Base-by-base conservation (phyloP, 495 filamentous ascomycete genomes). In the Cercophora samala region DNA sequence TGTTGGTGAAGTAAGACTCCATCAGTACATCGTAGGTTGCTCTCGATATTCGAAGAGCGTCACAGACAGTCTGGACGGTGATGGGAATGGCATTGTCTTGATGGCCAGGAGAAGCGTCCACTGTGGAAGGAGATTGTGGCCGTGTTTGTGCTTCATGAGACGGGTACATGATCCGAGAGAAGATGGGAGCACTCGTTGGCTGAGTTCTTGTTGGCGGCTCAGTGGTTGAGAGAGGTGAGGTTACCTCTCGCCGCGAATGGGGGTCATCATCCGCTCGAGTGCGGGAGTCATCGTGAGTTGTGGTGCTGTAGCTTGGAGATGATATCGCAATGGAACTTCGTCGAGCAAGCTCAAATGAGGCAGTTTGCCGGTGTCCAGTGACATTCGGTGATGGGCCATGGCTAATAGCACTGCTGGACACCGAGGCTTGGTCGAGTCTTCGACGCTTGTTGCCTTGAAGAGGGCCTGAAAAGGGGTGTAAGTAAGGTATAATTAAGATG, bases 1-100 rank as follows among this genome's bases (percentile, higher is more conserved):
- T 75, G 52, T 75, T 74, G 22, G 55, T 53, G 64, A 77, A 77
- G 65, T 75, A 77, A 4, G 63, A 58, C 18, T 69, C 62, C 56
- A 76, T 71, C 64, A 69, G 64, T 32, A 67, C 22, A 62, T 67
- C 32, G 55, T 65, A 69, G 15, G 24, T 54, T 3, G 56, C 52
- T 46, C 58, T 66, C 1, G 64, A 66, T 66, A 69, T 69, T 37
- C 54, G 60, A 25, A 69, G 61, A 1, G 58, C 58, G 5, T 56
- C 62, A 53, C 69, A 67, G 5, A 68, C 65, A 25, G 29, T 65
- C 32, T 68, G 18, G 6, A 68, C 37, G 13, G 58, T 69, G 19
- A 69, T 64, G 17, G 32, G 18, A 6, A 29, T 32, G 0, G 53
- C 32, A 11, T 19, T 53, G 6, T 42, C 32, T 21, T 23, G 60